A percentile compares a stretch with the other conserved stretches of the same genome.
Evolutionary conservation across 208 protist species (phyloP).

Genomic region (Leishmania lainsoni): DNA sequence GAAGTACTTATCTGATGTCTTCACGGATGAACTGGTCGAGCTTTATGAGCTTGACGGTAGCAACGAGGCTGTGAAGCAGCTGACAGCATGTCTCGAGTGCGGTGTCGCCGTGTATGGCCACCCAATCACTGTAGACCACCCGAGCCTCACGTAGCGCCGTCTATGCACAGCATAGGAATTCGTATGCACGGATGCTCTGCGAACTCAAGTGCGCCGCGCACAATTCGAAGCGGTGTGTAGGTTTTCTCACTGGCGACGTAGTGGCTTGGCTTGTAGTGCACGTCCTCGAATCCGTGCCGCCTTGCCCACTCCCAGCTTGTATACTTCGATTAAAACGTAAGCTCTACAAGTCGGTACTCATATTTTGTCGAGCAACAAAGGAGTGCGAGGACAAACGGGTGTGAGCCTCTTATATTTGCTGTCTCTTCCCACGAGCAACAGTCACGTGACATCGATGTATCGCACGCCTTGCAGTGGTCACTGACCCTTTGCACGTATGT

Average conservation of each 20-base stretch:
- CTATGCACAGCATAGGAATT: not conserved
- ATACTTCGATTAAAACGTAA: not conserved
- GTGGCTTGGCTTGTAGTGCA: not conserved
- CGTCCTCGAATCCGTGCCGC: not conserved
- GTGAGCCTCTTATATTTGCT: not conserved
- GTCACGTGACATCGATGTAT: not conserved
- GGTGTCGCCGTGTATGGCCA: slow-evolving; percentile 85
- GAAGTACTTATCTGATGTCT: slow-evolving; percentile 83
- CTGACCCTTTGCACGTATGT: not conserved
- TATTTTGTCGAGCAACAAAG: not conserved
- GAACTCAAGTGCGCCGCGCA: not conserved
- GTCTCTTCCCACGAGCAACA: not conserved
- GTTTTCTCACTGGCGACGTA: not conserved
- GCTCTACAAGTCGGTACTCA: not conserved
- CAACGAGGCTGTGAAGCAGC: slow-evolving; percentile 72
- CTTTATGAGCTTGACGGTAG: slow-evolving; percentile 85
- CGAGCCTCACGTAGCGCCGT: not conserved
- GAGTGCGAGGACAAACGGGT: not conserved
- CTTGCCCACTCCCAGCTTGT: not conserved
- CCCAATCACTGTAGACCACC: slow-evolving; percentile 39
- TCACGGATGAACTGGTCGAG: slow-evolving; percentile 80
- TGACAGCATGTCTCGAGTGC: slow-evolving; percentile 82
- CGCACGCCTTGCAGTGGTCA: not conserved
- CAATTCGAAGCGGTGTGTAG: not conserved
- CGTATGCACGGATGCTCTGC: no score